These are phyloP conservation scores for Dalbergia cochinchinensis DNA, from an alignment of 306 rosid species.

Conservation along the genomic window DNA sequence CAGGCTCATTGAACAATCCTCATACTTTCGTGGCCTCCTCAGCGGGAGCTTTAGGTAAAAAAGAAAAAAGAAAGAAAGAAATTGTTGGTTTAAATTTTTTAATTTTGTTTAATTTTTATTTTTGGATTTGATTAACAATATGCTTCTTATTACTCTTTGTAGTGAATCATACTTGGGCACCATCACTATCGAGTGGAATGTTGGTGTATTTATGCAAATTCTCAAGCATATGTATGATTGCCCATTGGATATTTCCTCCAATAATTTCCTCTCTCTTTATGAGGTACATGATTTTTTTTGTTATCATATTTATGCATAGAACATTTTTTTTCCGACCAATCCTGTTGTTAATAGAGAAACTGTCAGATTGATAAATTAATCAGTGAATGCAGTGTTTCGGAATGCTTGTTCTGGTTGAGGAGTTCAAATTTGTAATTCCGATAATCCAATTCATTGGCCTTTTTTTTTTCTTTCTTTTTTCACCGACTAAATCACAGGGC, in stretches of 20 bases:
- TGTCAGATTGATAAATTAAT: slow-evolving; percentile 36
- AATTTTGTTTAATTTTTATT: background rate
- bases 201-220: slow-evolving; percentile 60
- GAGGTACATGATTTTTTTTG: slow-evolving; percentile 59
- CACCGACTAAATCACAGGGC: slow-evolving; percentile 55
- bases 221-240: slow-evolving; percentile 64
- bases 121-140: background rate
- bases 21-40: slow-evolving; percentile 76
- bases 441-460: background rate
- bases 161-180: slow-evolving; percentile 71
- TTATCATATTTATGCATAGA: background rate
- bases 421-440: slow-evolving; percentile 1
- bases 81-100: background rate
- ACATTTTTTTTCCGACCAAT: background rate
- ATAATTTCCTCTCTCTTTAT: slow-evolving; percentile 65
- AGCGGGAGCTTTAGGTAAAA: slow-evolving; percentile 74
- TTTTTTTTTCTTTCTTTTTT: background rate
- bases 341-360: background rate
- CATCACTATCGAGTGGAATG: slow-evolving; percentile 63
- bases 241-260: slow-evolving; percentile 54
- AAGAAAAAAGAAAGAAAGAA: background rate
- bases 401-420: slow-evolving; percentile 27
- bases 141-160: slow-evolving; percentile 34
- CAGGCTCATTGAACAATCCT: slow-evolving; percentile 71
- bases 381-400: background rate